phyloP scores from a whole-genome alignment of 2,329 filamentous ascomycete genomes.

The Madurella fahalii region DNA sequence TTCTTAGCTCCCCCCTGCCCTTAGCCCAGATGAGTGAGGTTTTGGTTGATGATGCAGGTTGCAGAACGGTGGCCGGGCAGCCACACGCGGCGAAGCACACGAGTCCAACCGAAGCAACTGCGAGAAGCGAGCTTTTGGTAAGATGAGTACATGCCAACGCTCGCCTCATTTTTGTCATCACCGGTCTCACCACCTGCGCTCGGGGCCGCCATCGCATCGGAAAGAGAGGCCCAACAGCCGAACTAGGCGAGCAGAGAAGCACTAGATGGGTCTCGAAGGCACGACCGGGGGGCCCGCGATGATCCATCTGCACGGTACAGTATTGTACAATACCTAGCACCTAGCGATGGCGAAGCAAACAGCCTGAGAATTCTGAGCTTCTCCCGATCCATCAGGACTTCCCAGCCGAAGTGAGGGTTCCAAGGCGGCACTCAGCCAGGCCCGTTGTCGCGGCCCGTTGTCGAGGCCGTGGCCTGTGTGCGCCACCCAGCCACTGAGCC shows the following conservation, averaged over 20 bases:
- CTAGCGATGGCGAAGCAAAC: slow-evolving; percentile 1
- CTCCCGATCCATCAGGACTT: too few relatives aligned
- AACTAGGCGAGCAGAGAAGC: background rate
- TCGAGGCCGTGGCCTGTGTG: slow-evolving; percentile 10
- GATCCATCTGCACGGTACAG: too few relatives aligned
- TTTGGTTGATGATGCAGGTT: background rate
- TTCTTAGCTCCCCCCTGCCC: background rate
- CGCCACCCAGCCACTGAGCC: slow-evolving; percentile 2
- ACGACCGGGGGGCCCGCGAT: too few relatives aligned
- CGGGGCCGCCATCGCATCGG: too few relatives aligned
- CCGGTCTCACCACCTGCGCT: background rate
- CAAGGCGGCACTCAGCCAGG: slow-evolving; percentile 8
- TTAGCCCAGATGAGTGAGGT: slow-evolving; percentile 1
- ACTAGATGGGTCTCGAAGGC: too few relatives aligned
- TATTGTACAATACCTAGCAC: too few relatives aligned
- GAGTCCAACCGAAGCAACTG: background rate
- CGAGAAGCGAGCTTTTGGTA: too few relatives aligned
- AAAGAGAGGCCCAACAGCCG: background rate
- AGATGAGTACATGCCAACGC: too few relatives aligned
- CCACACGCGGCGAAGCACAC: slow-evolving; percentile 9
- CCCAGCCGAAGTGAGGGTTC: too few relatives aligned
- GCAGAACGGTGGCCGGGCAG: slow-evolving; percentile 1
- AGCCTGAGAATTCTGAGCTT: too few relatives aligned
- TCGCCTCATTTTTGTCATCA: background rate
- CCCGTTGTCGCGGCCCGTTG: slow-evolving; percentile 9